Evolutionary conservation across 163 green algal genomes (phyloP), one percentile per base, ranked within the genome.

Genomic region (Trebouxia gelatinosa): DNA sequence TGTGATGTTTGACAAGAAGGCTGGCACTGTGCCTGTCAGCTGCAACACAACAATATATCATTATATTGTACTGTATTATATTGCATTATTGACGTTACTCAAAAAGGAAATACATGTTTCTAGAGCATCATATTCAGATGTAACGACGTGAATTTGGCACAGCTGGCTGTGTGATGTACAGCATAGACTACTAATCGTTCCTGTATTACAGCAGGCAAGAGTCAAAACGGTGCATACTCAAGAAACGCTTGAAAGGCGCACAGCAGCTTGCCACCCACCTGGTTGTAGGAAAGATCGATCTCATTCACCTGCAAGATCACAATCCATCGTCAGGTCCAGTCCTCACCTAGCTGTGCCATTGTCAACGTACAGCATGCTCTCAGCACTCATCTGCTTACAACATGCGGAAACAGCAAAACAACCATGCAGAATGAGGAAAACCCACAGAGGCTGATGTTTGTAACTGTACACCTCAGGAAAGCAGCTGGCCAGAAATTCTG

Each of bases 211-310:
- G 23, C 54, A 35, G 23, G 6, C 54, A 54, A 13, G 11, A 54
- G 43, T 54, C 13, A 23, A 54, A 54, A 13, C 43, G 43, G 9
- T 54, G 13, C 13, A 13, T 54, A 26, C 29, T 65, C 26, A 21
- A 43, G 28, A 11, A 43, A 40, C n/a, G 29, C 5, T 31, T 40
- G 59, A 29, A 26, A 7, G 6, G 26, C 11, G 46, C 46, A 58
- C 35, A 74, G 35, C 64, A 31, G 35, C 5, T 35, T 39, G 7
- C 13, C 46, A 58, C 13, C 46, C 17, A 61, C 67, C 67, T 59
- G 67, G 16, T 62, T 72, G 35, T 72, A 75, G 0, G 40, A 75
- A 6, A 75, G n/a, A 5, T 59, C 40, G 23, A 75, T 34, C n/a
- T 75, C 67, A 62, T 75, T 75, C n/a, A 75, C 17, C n/a, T n/a